Conservation (phyloP, 179 eudicot species). For the Vitellaria paradoxa region DNA sequence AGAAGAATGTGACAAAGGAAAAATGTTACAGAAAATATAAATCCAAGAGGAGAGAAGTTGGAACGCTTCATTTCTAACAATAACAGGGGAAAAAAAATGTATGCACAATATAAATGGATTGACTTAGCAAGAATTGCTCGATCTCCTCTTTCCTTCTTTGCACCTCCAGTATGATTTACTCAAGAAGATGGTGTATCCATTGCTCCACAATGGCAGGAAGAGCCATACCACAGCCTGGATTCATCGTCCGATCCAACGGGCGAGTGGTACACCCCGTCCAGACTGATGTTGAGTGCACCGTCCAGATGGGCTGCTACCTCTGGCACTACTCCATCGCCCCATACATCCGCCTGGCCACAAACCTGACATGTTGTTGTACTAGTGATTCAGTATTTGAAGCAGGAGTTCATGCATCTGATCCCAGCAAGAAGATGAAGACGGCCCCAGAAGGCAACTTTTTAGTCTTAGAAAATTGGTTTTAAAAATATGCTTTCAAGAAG, state of each 20-base stretch:
- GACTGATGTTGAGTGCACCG: conserved; percentile 77
- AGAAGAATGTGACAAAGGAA: too few relatives aligned
- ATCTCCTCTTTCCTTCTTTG: conserved; percentile 8
- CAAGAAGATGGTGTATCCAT: conserved; percentile 76
- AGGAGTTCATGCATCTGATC: not conserved
- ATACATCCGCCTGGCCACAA: conserved; percentile 87
- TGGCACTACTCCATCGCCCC: conserved; percentile 99
- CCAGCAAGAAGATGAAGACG: conserved; percentile 4
- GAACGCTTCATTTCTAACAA: not conserved
- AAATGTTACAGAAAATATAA: not conserved
- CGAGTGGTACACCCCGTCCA: conserved; percentile 94
- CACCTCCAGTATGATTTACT: conserved; percentile 17
- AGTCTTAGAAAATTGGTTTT: too few relatives aligned
- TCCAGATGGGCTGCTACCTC: conserved; percentile 84
- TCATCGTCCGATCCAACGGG: conserved; percentile 88
- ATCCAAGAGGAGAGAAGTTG: too few relatives aligned
- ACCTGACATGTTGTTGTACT: conserved; percentile 34
- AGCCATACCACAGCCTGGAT: conserved; percentile 91
- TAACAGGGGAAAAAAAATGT: not conserved
- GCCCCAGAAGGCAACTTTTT: not conserved
- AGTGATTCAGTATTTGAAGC: not conserved
- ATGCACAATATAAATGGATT: not conserved
- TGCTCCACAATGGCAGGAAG: conserved; percentile 60
- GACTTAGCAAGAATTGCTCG: not conserved
- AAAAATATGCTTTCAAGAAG: too few relatives aligned